Base-by-base conservation (phyloP, 495 filamentous ascomycete species). In the Podospora sp. region DNA sequence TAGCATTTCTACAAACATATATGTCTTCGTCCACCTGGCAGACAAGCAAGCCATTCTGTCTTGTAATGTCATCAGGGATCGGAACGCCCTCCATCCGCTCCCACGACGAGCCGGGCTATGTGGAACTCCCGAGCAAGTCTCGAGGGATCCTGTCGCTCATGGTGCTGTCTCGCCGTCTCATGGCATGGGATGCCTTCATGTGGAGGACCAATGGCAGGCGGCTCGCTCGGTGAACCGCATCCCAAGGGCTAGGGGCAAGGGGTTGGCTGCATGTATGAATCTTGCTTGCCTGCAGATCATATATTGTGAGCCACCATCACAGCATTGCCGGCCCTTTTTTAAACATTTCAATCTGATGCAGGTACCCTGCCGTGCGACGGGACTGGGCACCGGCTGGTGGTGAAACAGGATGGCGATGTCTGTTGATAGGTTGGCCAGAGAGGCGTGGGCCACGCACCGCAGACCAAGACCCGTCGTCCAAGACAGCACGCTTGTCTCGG, bases 221-320 rank as follows among this genome's bases (percentile, higher is more conserved):
- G 5, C 12, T 46, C 40, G 11, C 40, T 46, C 40, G 40, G 40
- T 46, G 40, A 46, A 22, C n/a, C 52, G 52, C 29, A 14, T 60
- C 57, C n/a, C n/a, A 16, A 26, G 20, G 52, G 16, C 26, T 53
- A 29, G 50, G 25, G 62, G 35, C 49, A 33, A n/a, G 25, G 59
- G 64, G 52, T 50, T 66, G 53, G 46, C 36, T 52, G 65, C 68
- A 70, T 63, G 59, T 25, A 18, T 62, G 52, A 67, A 65, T 70
- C 52, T 60, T 66, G 68, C 51, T 55, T 60, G 26, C 61, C 27
- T 57, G 69, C 65, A 62, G 7, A 24, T 22, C 21, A 35, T 52
- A 35, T 18, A 50, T 46, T 22, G 27, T 21, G 40, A 21, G 49
- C 21, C 33, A 35, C 63, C 46, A 51, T 26, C 62, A 63, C 62